Conservation (phyloP, 352 stramenopile species). For the Stramenopiles sp. region DNA sequence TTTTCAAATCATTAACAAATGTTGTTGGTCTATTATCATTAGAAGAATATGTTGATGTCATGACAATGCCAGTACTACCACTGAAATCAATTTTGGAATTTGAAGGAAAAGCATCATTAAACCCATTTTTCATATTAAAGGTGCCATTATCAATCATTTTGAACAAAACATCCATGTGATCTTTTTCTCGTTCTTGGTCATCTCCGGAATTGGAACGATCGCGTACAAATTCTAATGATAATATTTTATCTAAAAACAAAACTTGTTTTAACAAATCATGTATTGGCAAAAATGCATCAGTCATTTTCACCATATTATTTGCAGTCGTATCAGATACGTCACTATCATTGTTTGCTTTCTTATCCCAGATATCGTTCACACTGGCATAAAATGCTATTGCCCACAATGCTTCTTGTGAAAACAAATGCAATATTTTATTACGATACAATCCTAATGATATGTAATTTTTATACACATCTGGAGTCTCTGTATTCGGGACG, state of each 20-base stretch:
- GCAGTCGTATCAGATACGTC: background rate
- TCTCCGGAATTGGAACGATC: background rate
- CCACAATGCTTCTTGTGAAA: constrained; percentile 46
- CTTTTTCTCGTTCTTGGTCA: background rate
- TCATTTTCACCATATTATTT: background rate
- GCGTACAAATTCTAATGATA: constrained; percentile 48
- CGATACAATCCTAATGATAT: constrained; percentile 57
- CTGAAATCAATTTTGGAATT: background rate
- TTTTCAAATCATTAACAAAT: background rate
- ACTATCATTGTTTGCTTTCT: background rate
- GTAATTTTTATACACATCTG: constrained; percentile 54
- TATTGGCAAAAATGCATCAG: constrained; percentile 11
- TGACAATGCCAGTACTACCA: background rate
- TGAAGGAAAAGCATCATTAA: background rate
- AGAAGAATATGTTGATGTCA: background rate
- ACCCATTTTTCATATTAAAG: background rate
- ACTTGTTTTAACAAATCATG: constrained; percentile 31
- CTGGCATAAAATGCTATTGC: constrained; percentile 46
- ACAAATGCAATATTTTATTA: constrained; percentile 62
- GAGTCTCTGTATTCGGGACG: constrained; percentile 38
- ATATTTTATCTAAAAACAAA: constrained; percentile 45
- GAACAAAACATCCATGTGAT: background rate
- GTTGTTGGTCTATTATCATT: background rate
- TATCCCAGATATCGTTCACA: background rate
- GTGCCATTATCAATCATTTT: background rate